These are phyloP conservation scores for Monosporascus sp. DNA, from an alignment of 2,329 filamentous ascomycete species.

Conservation along the genomic window DNA sequence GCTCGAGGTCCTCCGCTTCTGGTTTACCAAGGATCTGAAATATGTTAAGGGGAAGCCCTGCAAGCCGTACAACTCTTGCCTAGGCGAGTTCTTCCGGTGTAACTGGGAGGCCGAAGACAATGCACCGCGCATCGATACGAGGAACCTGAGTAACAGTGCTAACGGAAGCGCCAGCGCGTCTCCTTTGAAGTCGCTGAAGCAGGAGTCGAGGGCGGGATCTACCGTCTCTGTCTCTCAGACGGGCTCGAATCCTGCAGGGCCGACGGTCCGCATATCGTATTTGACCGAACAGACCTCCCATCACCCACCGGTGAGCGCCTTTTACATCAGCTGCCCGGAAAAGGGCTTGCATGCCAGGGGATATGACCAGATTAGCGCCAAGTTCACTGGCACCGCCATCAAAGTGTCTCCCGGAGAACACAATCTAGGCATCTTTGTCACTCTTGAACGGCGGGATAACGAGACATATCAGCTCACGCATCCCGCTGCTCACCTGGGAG, in stretches of 20 bases:
- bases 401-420: conserved; percentile 87
- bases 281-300: conserved; percentile 97
- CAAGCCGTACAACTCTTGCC: conserved; percentile 96
- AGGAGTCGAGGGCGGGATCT: conserved; percentile 39
- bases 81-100: conserved; percentile 97
- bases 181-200: conserved; percentile 40
- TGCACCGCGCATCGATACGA: conserved; percentile 58
- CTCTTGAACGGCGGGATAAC: conserved; percentile 68
- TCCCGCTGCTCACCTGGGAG: conserved; percentile 86
- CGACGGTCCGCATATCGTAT: conserved; percentile 76
- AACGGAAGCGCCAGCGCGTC: conserved; percentile 37
- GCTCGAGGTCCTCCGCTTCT: conserved; percentile 91
- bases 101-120: conserved; percentile 91
- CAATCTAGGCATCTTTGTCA: conserved; percentile 95
- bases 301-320: conserved; percentile 94
- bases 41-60: conserved; percentile 98
- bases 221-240: conserved; percentile 47
- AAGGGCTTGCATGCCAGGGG: conserved; percentile 83
- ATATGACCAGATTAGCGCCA: conserved; percentile 94
- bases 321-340: conserved; percentile 87
- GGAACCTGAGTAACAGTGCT: conserved; percentile 31
- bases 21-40: conserved; percentile 99
- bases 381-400: conserved; percentile 93
- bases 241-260: conserved; percentile 35
- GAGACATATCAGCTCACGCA: conserved; percentile 96